A percentile compares a stretch with the other conserved stretches of the same genome.
These are phyloP conservation scores for Cryptosporidium tyzzeri DNA, from an alignment of 169 alveolate species.

Conservation along the genomic window DNA sequence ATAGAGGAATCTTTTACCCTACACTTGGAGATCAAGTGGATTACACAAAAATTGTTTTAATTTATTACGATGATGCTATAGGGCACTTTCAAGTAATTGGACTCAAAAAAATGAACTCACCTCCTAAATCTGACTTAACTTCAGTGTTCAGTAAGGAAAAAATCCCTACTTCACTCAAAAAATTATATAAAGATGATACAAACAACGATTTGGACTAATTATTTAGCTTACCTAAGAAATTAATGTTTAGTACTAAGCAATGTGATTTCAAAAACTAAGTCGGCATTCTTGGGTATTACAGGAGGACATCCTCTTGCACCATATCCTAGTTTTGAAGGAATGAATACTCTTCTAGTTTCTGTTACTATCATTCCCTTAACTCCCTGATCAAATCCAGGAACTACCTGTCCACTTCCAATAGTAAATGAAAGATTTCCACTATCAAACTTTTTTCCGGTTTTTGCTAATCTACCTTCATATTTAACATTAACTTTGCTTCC, in stretches of 20 bases:
- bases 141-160: conserved; percentile 9
- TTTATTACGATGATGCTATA: conserved; percentile 42
- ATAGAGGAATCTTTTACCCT: conserved; percentile 65
- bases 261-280: conserved; percentile 79
- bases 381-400: conserved; percentile 81
- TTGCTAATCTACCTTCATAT: conserved; percentile 73
- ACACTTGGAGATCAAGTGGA: conserved; percentile 14
- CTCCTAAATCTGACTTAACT: background rate
- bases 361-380: conserved; percentile 80
- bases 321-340: conserved; percentile 79
- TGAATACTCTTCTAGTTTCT: conserved; percentile 77
- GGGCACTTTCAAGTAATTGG: conserved; percentile 68
- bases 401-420: conserved; percentile 78
- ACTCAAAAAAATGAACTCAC: conserved; percentile 42
- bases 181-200: conserved; percentile 36
- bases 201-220: conserved; percentile 4
- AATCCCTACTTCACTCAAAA: conserved; percentile 40
- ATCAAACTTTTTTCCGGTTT: conserved; percentile 73
- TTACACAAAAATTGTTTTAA: background rate
- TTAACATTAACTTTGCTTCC: conserved; percentile 75
- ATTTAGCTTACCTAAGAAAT: background rate
- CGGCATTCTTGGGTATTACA: conserved; percentile 79
- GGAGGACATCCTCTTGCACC: conserved; percentile 80
- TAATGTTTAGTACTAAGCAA: conserved; percentile 48
- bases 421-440: conserved; percentile 61